A percentile compares a stretch with the other conserved stretches of the same genome.
Evolutionary conservation across 352 stramenopile genomes (phyloP).

Genomic region (Globisporangium uncinulatum): DNA sequence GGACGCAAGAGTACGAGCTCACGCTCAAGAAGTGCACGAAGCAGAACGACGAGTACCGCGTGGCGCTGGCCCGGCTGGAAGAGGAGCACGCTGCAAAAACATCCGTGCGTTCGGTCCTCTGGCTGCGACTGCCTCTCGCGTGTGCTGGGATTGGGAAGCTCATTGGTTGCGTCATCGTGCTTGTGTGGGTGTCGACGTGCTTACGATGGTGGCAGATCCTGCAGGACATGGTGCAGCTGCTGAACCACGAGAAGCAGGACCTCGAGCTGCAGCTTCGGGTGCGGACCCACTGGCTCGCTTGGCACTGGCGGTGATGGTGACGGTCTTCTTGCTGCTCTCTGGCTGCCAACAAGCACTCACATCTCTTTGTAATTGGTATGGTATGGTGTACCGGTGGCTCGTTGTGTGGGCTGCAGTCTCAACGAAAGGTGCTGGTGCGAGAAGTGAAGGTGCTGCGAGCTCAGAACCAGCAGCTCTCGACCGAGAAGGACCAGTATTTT

Average conservation of each 20-base stretch:
- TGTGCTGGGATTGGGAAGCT: not conserved
- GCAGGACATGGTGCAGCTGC: constrained; percentile 72
- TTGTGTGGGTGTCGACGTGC: too few species aligned
- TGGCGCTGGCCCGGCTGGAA: constrained; percentile 39
- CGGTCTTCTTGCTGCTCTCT: too few species aligned
- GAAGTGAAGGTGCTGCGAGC: constrained; percentile 70
- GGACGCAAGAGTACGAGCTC: constrained; percentile 71
- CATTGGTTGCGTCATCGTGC: not conserved
- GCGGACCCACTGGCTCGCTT: not conserved
- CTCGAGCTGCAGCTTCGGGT: constrained; percentile 63
- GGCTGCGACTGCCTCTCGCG: too few species aligned
- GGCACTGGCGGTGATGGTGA: too few species aligned
- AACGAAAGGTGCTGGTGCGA: constrained; percentile 76
- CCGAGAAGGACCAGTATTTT: constrained; percentile 70
- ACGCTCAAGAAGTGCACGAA: constrained; percentile 43
- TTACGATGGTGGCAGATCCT: constrained; percentile 38
- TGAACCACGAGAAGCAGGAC: constrained; percentile 73
- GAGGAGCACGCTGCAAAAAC: constrained; percentile 54
- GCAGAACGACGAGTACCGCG: constrained; percentile 44
- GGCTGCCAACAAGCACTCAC: too few species aligned
- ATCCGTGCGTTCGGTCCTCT: constrained; percentile 25
- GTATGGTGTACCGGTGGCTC: not conserved
- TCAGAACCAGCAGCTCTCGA: constrained; percentile 58
- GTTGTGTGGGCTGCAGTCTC: constrained; percentile 20
- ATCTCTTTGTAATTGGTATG: not conserved